Evolutionary conservation across 805 yeast genomes (phyloP), one percentile per base, ranked within the genome.

Genomic region (Hanseniaspora singularis): DNA sequence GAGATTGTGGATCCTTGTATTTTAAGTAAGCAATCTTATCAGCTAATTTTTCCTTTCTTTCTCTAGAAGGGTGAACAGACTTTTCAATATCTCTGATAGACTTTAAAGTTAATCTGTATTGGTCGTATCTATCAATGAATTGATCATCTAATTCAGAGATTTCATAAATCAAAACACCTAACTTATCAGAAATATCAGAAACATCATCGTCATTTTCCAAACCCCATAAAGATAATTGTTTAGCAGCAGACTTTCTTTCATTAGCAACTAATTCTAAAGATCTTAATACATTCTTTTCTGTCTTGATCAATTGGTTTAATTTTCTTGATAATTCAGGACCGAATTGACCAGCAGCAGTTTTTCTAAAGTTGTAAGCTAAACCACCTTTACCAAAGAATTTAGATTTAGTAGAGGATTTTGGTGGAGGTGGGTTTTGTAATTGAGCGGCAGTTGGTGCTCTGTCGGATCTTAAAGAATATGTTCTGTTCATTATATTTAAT

Each of bases 381-480:
- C 70, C 70, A 48, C 88, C 86, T 64, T 78, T 77, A 60, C 97
- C 97, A 60, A 92, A 89, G 70, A 88, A 89, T 60, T 79, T 79
- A 57, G 79, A 75, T 51, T 72, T 59, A 71, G 95, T 70, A 27
- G 96, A 79, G 34, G 95, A 80, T 54, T 96, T 97, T 40, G 97
- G 97, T 48, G 94, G 89, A 22, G 40, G 38, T 28, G 97, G 96
- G 42, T 83, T 74, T 64, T 81, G 88, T 67, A 89, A 67, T 69
- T 89, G 96, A 55, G 95, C 77, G 51, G 96, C 96, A 49, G 98
- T 88, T 52, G 98, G 98, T 32, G 96, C 97, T 68, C 95, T 83
- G 49, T 80, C 65, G 58, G 77, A 71, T 76, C 89, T 79, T 61
- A 82, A 67, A 18, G 92, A 82, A 63, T 82, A 82, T 10, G 92